These are phyloP conservation scores for Volvox carteri DNA, from an alignment of 163 green algal genomes.

Conservation along the genomic window DNA sequence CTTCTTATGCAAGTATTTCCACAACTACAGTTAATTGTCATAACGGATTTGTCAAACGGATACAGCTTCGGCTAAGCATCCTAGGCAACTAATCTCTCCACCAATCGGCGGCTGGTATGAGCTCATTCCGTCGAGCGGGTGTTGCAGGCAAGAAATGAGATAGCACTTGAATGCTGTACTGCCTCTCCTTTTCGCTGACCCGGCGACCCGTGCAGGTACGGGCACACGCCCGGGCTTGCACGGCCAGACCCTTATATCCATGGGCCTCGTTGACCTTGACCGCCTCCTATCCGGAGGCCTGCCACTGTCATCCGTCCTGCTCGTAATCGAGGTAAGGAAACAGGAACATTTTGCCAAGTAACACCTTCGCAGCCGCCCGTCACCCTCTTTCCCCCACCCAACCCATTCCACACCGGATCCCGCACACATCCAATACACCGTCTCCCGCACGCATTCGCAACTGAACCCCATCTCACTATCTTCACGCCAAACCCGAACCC, in stretches of 20 bases:
- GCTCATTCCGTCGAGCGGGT: slow-evolving; percentile 53
- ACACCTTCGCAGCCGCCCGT: too few relatives aligned
- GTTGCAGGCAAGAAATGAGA: background rate
- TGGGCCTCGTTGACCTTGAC: slow-evolving; percentile 86
- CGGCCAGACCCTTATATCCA: slow-evolving; percentile 87
- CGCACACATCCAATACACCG: too few relatives aligned
- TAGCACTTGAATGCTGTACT: background rate
- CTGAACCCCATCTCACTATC: too few relatives aligned
- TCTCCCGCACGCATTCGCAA: too few relatives aligned
- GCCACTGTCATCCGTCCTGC: slow-evolving; percentile 80
- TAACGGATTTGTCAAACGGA: too few relatives aligned
- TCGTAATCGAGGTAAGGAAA: slow-evolving; percentile 82
- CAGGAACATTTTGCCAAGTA: too few relatives aligned
- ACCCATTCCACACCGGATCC: too few relatives aligned
- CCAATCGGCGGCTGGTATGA: slow-evolving; percentile 46
- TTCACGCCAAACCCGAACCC: too few relatives aligned
- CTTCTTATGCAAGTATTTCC: too few relatives aligned
- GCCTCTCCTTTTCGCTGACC: background rate
- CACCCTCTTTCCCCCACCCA: too few relatives aligned
- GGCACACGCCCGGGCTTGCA: slow-evolving; percentile 83
- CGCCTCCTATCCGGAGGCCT: slow-evolving; percentile 83
- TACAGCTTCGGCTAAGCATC: too few relatives aligned
- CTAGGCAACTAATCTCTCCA: background rate
- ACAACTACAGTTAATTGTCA: too few relatives aligned
- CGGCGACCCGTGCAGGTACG: slow-evolving; percentile 59